Conservation (phyloP, 208 protist genomes). For the Novymonas esmeraldas region DNA sequence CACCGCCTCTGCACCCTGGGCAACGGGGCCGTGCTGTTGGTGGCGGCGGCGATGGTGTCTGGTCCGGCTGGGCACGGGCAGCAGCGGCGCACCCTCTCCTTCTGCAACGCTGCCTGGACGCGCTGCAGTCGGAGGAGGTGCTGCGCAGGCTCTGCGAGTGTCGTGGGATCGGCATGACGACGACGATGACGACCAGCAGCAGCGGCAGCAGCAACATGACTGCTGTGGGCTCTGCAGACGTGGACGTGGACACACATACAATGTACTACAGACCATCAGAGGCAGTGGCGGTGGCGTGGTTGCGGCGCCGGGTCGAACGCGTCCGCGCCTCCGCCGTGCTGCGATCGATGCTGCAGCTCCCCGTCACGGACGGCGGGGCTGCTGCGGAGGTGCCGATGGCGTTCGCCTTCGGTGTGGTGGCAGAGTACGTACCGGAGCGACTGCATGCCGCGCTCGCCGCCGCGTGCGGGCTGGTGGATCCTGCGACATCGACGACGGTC, state of each 20-base stretch:
- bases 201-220: too few species aligned
- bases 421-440: slow-evolving; percentile 65
- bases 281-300: slow-evolving; percentile 55
- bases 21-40: too few species aligned
- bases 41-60: background rate
- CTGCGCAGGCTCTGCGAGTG: slow-evolving; percentile 60
- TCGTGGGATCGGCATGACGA: slow-evolving; percentile 35
- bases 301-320: slow-evolving; percentile 33
- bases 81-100: slow-evolving; percentile 29
- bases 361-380: background rate
- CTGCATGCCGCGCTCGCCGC: slow-evolving; percentile 31
- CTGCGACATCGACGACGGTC: slow-evolving; percentile 5
- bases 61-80: slow-evolving; percentile 53
- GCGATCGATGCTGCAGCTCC: slow-evolving; percentile 41
- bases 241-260: background rate
- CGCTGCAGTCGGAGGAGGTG: slow-evolving; percentile 40
- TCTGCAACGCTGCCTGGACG: slow-evolving; percentile 24
- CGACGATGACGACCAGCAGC: background rate
- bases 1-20: background rate
- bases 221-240: too few species aligned
- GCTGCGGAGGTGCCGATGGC: slow-evolving; percentile 40
- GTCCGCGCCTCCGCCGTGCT: slow-evolving; percentile 40
- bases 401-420: slow-evolving; percentile 53
- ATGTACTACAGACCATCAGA: slow-evolving; percentile 59
- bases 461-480: slow-evolving; percentile 39